A percentile compares a stretch with the other conserved stretches of the same genome.
Evolutionary conservation across 2,329 filamentous ascomycete species (phyloP).

Genomic region (Penicillium fuscoglaucum): DNA sequence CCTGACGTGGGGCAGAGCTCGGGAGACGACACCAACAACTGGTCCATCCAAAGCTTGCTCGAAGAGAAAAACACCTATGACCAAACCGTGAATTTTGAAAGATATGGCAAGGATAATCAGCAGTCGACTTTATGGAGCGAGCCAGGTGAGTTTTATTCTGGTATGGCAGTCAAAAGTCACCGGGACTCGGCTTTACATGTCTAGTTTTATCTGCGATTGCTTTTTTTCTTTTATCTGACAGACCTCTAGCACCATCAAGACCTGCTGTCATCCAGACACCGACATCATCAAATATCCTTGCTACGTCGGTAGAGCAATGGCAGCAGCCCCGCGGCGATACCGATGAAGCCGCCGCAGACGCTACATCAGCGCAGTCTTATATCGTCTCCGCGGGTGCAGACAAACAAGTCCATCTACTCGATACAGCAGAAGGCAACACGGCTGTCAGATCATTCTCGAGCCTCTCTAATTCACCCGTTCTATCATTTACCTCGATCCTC

Average conservation of each 20-base stretch:
- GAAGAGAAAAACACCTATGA: constrained; percentile 62
- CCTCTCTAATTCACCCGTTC: constrained; percentile 48
- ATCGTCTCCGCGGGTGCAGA: constrained; percentile 51
- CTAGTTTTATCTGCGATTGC: background rate
- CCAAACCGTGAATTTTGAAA: constrained; percentile 57
- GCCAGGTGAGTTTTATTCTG: constrained; percentile 43
- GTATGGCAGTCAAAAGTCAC: background rate
- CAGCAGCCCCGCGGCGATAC: constrained; percentile 18
- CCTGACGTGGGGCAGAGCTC: constrained; percentile 48
- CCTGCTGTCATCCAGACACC: constrained; percentile 45
- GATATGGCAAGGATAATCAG: constrained; percentile 49
- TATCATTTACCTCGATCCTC: constrained; percentile 51
- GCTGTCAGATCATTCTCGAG: constrained; percentile 28
- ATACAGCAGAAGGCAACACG: constrained; percentile 22
- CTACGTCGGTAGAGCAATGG: constrained; percentile 47
- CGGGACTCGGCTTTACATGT: background rate
- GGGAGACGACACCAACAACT: constrained; percentile 38
- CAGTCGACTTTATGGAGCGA: constrained; percentile 46
- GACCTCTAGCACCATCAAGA: constrained; percentile 46
- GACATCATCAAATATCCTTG: constrained; percentile 56
- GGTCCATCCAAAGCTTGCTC: constrained; percentile 61
- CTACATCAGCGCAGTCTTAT: constrained; percentile 20
- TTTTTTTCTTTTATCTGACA: constrained; percentile 15
- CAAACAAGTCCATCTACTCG: constrained; percentile 50
- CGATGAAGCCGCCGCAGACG: constrained; percentile 12